A percentile compares a stretch with the other conserved stretches of the same genome.
Conservation (phyloP, 805 yeast genomes). For the Candida multigemmis region DNA sequence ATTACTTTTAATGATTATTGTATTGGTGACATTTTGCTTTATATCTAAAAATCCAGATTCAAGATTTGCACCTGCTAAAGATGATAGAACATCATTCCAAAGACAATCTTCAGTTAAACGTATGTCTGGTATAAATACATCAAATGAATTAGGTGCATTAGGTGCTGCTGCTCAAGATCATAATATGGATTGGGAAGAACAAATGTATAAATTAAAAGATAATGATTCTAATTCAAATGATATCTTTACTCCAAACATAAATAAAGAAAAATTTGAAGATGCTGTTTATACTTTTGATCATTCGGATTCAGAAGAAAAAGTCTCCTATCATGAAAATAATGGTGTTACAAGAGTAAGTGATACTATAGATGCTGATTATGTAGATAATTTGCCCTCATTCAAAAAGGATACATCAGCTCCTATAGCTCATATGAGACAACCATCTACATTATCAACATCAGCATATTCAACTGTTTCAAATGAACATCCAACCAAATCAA, state of each 20-base stretch:
- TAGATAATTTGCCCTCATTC: slow-evolving; percentile 3
- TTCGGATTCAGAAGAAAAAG: slow-evolving; percentile 2
- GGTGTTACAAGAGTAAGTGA: slow-evolving; percentile 16
- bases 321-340: no score
- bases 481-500: no score
- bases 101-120: slow-evolving; percentile 26
- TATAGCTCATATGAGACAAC: no score
- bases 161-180: slow-evolving; percentile 83
- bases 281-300: slow-evolving; percentile 2
- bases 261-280: slow-evolving; percentile 11
- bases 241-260: slow-evolving; percentile 23
- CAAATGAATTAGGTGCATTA: slow-evolving; percentile 56
- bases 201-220: slow-evolving; percentile 43
- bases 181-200: slow-evolving; percentile 63
- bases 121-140: slow-evolving; percentile 12
- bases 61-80: slow-evolving; percentile 79
- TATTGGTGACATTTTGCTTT: slow-evolving; percentile 52
- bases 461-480: no score
- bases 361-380: slow-evolving; percentile 8
- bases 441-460: no score
- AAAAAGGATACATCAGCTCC: no score
- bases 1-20: slow-evolving; percentile 60
- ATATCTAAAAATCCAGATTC: slow-evolving; percentile 83
- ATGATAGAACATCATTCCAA: slow-evolving; percentile 89
- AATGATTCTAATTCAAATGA: slow-evolving; percentile 7